Base-by-base conservation (phyloP, 2,329 filamentous ascomycete genomes). In the Neoarthrinium moseri region DNA sequence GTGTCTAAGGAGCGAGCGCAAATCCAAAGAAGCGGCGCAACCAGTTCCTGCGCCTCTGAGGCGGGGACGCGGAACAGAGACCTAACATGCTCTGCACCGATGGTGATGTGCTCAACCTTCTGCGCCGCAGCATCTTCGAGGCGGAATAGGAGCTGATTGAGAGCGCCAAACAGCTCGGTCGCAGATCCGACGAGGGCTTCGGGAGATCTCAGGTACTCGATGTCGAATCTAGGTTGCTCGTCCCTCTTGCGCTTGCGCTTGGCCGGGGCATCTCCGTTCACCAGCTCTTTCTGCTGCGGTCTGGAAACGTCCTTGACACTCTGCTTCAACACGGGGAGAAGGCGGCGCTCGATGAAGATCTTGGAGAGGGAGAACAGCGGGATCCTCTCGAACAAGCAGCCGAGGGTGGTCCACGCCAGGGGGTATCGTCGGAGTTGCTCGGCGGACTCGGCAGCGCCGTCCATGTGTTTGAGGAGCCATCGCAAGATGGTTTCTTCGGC, bases 281-380 rank as follows among this genome's bases (percentile, higher is more conserved):
- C 54, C 4, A 55, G 51, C 21, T 37, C 39, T 41, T 27, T 49
- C n/a, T 23, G 53, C 43, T 48, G 54, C 8, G 68, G 59, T 4
- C 56, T 60, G 2, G 73, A 72, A 29, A 78, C 53, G 20, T 90
- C 85, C 38, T 80, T 74, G 38, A 91, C 66, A 0, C 84, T 80
- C 55, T 81, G 78, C 55, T 84, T 81, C 33, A 95, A 62, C 8
- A 89, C 78, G 1, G 69, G 66, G 26, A 87, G 67, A 43, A 95
- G 89, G 36, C 81, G 77, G 46, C 84, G 75, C 47, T 91, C 84
- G 18, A 81, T 83, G 6, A 95, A 73, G 4, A 87, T 82, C 47
- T 83, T 83, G 7, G 88, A 87, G 20, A 89, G 72, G 10, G 81
- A 84, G 36, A 86, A 83, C 0, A 83, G 70, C 0, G 88, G 84